Evolutionary conservation across 345 rosid genomes (phyloP).

Genomic region (Raphanus raphanistrum): DNA sequence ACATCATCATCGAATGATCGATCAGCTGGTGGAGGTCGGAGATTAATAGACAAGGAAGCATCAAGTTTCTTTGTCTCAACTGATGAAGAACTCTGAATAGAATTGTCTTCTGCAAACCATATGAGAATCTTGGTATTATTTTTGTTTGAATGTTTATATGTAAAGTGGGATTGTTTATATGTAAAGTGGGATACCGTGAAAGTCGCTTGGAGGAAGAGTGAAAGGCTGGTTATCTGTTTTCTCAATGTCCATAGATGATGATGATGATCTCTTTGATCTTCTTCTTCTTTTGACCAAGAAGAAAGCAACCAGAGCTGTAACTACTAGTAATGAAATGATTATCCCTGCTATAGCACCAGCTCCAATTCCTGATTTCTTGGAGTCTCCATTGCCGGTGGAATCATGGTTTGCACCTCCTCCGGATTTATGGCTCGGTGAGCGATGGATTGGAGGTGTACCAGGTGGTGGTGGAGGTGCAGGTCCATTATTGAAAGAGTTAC

Average conservation of each 20-base stretch:
- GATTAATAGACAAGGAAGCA: conserved; percentile 57
- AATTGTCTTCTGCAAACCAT: conserved; percentile 61
- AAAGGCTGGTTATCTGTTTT: conserved; percentile 76
- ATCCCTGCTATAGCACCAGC: conserved; percentile 90
- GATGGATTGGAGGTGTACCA: conserved; percentile 74
- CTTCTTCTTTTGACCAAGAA: conserved; percentile 78
- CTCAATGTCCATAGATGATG: conserved; percentile 66
- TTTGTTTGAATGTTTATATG: too few species aligned
- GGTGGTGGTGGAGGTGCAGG: conserved; percentile 99
- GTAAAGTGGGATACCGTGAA: conserved; percentile 29
- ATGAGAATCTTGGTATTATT: neutral
- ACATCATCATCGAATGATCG: conserved; percentile 74
- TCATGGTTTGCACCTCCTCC: conserved; percentile 47
- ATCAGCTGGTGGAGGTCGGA: conserved; percentile 79
- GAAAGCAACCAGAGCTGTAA: conserved; percentile 70
- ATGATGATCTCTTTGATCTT: conserved; percentile 57
- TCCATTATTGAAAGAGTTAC: conserved; percentile 76
- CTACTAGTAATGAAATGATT: conserved; percentile 62
- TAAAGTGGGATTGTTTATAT: too few species aligned
- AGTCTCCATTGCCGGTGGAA: conserved; percentile 41
- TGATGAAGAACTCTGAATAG: conserved; percentile 52
- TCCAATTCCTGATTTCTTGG: conserved; percentile 82
- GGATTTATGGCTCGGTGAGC: conserved; percentile 50
- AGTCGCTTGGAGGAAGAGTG: conserved; percentile 66
- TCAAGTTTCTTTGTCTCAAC: conserved; percentile 60